Conservation (phyloP, 352 stramenopile species). For the Pythium dissotocum region DNA sequence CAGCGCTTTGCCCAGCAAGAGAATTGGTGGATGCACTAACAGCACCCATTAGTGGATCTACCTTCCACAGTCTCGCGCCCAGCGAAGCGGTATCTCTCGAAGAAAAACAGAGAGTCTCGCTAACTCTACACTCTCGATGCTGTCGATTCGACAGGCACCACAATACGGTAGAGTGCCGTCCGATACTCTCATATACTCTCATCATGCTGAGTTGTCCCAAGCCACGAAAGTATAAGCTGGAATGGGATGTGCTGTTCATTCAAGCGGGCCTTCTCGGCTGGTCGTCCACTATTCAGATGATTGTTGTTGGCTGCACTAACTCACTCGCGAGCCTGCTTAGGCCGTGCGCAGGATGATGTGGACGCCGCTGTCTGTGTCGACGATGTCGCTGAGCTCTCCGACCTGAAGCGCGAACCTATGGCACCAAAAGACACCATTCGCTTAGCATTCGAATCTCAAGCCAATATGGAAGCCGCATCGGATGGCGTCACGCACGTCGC, state of each 20-base stretch:
- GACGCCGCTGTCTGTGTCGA: conserved; percentile 95
- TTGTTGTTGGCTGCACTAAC: neutral
- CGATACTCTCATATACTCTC: too few relatives aligned
- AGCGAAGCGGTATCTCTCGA: too few relatives aligned
- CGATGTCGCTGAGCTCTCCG: conserved; percentile 93
- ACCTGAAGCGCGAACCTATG: conserved; percentile 88
- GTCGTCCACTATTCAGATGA: neutral
- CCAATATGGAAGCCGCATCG: neutral
- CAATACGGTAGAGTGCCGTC: too few relatives aligned
- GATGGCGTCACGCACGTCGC: conserved; percentile 45
- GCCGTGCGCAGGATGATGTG: conserved; percentile 96
- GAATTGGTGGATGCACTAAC: neutral
- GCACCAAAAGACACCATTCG: neutral
- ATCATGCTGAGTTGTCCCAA: too few relatives aligned
- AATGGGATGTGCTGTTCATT: neutral
- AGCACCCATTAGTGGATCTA: neutral
- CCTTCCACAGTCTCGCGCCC: too few relatives aligned
- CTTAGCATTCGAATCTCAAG: neutral
- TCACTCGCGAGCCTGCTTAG: conserved; percentile 47
- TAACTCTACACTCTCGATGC: too few relatives aligned
- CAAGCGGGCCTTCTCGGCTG: neutral
- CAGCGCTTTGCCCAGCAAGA: neutral
- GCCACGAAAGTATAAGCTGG: too few relatives aligned
- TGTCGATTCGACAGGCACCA: too few relatives aligned
- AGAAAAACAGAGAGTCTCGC: too few relatives aligned